These are phyloP conservation scores for Petunia hybrid DNA, from an alignment of 305 asterid species.

Conservation along the genomic window DNA sequence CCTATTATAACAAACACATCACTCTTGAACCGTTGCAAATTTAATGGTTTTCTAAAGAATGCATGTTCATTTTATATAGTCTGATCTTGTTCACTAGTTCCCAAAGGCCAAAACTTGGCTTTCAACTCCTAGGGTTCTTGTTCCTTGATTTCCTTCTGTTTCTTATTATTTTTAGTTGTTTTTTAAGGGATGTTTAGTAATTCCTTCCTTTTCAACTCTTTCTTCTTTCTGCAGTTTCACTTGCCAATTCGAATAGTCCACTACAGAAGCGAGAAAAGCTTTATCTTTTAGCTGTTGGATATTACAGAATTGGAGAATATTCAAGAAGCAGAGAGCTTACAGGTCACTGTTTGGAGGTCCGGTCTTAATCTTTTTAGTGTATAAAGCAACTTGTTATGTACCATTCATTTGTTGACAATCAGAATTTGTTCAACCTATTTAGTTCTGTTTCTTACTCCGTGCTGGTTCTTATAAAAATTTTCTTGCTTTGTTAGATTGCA, in stretches of 20 bases:
- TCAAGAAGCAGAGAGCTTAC: conserved; percentile 61
- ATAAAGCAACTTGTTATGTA: not conserved
- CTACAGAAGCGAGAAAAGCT: conserved; percentile 71
- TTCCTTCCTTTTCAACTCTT: not conserved
- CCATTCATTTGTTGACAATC: not conserved
- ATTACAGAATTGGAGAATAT: conserved; percentile 62
- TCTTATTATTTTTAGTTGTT: not conserved
- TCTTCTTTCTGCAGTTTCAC: conserved; percentile 36
- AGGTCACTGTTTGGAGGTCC: conserved; percentile 65
- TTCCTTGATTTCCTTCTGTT: not conserved
- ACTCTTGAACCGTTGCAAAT: not conserved
- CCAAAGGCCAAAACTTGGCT: not conserved
- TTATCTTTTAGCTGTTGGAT: conserved; percentile 67
- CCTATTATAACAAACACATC: not conserved
- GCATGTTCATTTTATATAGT: no score
- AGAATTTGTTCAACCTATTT: not conserved
- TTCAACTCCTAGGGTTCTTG: not conserved
- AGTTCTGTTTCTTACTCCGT: no score
- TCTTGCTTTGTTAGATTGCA: conserved; percentile 53
- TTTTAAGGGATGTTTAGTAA: not conserved
- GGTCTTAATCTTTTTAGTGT: conserved; percentile 15
- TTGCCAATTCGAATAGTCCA: conserved; percentile 52
- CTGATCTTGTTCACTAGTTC: not conserved
- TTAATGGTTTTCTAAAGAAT: no score
- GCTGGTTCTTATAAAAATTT: not conserved